Conservation (phyloP, 176 grass and related monocot species). For the Elaeis guineensis region DNA sequence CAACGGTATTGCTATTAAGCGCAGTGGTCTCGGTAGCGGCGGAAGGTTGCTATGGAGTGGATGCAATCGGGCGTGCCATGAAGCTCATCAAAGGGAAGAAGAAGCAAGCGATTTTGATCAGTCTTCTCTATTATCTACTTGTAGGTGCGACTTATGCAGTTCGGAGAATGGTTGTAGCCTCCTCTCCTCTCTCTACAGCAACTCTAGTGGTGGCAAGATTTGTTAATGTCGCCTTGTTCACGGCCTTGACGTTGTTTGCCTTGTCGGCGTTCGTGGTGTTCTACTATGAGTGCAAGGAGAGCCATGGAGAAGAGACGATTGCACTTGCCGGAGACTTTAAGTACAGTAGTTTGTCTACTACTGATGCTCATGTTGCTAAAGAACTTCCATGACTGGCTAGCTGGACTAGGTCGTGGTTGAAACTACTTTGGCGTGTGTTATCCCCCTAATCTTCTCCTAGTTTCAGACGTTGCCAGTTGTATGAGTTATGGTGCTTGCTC, state of each 20-base stretch:
- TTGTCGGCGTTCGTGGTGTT: slow-evolving; percentile 5
- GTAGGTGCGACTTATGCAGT: not conserved
- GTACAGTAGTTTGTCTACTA: not conserved
- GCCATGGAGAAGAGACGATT: not conserved
- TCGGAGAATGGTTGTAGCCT: not conserved
- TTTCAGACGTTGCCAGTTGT: too few species aligned
- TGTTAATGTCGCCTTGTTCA: not conserved
- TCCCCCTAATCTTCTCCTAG: too few species aligned
- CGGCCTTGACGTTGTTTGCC: not conserved
- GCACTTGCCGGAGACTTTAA: not conserved
- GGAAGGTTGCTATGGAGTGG: slow-evolving; percentile 10
- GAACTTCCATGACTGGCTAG: slow-evolving; percentile 7
- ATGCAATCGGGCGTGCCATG: slow-evolving; percentile 9
- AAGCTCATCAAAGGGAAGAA: slow-evolving; percentile 25
- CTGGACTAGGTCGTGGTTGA: too few species aligned
- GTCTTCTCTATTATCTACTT: not conserved
- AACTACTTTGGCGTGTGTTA: too few species aligned
- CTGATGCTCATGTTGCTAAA: not conserved
- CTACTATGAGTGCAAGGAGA: slow-evolving; percentile 17
- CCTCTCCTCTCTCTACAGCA: not conserved
- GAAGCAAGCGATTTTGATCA: slow-evolving; percentile 2
- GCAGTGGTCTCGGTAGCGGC: slow-evolving; percentile 19
- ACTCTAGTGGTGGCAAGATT: not conserved
- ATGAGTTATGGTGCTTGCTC: too few species aligned
- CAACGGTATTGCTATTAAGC: slow-evolving; percentile 2